Conservation (phyloP, 176 grass and related monocot species). For the Bothriochloa decipiens region DNA sequence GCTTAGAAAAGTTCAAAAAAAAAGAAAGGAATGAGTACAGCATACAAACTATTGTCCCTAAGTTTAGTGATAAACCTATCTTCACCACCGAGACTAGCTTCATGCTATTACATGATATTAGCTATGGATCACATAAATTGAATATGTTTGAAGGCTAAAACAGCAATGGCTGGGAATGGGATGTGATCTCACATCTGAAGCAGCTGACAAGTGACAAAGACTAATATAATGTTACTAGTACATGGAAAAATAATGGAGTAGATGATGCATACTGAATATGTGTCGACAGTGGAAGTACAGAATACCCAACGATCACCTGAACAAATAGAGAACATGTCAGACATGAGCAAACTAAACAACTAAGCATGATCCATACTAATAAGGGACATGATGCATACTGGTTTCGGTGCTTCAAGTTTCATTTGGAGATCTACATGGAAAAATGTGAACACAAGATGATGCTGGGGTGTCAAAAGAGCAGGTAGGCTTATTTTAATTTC, state of each 20-base stretch:
- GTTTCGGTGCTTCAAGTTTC: constrained; percentile 96
- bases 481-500: constrained; percentile 96
- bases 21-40: neutral
- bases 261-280: constrained; percentile 89
- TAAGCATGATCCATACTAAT: constrained; percentile 23
- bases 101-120: constrained; percentile 16
- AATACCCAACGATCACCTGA: constrained; percentile 90
- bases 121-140: constrained; percentile 27
- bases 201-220: neutral
- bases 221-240: constrained; percentile 16
- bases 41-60: constrained; percentile 1
- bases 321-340: constrained; percentile 48
- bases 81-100: neutral
- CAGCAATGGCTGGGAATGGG: constrained; percentile 15
- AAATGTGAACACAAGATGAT: constrained; percentile 96
- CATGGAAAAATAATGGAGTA: constrained; percentile 25
- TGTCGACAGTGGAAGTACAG: constrained; percentile 83
- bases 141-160: constrained; percentile 25
- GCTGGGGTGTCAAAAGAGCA: constrained; percentile 86
- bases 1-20: neutral
- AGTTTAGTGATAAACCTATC: constrained; percentile 17
- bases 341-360: constrained; percentile 32
- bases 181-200: constrained; percentile 25
- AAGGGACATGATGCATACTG: constrained; percentile 62
- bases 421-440: constrained; percentile 97